Evolutionary conservation across 2,329 filamentous ascomycete species (phyloP), one percentile per base, ranked within the genome.

Genomic region (Trichoderma polysporum): DNA sequence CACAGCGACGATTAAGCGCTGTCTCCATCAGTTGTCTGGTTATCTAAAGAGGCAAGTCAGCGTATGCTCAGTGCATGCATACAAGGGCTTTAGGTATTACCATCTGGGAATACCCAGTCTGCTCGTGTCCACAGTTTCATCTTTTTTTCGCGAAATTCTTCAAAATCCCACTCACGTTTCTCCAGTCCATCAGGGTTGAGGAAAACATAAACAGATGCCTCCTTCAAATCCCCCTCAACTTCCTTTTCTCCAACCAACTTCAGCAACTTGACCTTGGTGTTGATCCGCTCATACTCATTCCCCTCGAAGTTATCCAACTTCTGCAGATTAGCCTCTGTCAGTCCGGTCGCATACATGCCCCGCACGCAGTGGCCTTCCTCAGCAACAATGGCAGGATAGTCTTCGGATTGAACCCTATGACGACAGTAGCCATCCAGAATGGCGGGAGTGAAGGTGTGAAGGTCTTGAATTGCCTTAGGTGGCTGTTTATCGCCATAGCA

Each of bases 231-330:
- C 17, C 78, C 80, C 66, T 81, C 79, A 2, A 77, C 74, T 49
- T 80, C 67, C 52, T 71, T 66, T 8, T 69, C 72, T n/a, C 80
- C 81, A 15, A 79, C 76, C 15, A 79, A 78, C 63, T 79, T 76
- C 6, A 85, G 72, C 0, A 87, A 76, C 75, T 85, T 86, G 7
- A 92, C 84, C 29, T 75, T 78, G 29, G 85, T 82, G 71, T 82
- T 73, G 79, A 83, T 66, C 75, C 90, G 84, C 66, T 81, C 79
- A 74, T 97, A 97, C 75, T 95, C 87, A 6, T 70, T 69, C 0
- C 94, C 94, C 76, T 98, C 94, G 74, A 97, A 98, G 4, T 82
- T 78, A 74, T 97, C 93, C 2, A 98, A 83, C 33, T 90, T 88
- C 71, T 81, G 79, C 61, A 97, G 81, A 73, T 97, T 93, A 27